Evolutionary conservation across 2,329 filamentous ascomycete species (phyloP).

Genomic region (Aspergillus udagawae): DNA sequence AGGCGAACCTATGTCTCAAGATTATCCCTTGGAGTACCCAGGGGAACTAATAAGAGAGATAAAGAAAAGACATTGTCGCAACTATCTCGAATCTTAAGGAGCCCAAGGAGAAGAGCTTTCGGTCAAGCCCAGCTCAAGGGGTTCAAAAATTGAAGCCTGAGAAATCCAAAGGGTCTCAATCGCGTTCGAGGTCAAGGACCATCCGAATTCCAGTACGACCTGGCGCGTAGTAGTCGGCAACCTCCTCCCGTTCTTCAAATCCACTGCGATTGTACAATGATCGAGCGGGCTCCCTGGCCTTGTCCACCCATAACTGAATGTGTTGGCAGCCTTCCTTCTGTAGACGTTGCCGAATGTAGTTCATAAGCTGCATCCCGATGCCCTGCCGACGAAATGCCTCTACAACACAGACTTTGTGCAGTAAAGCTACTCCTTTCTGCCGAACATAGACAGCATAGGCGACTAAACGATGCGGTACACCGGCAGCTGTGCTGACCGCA

Average conservation of each 20-base stretch:
- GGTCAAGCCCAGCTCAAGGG: slow-evolving; percentile 18
- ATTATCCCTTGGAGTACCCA: slow-evolving; percentile 17
- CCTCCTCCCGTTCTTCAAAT: slow-evolving; percentile 45
- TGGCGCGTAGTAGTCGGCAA: slow-evolving; percentile 49
- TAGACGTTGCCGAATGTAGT: slow-evolving; percentile 40
- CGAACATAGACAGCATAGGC: slow-evolving; percentile 48
- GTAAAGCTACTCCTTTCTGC: slow-evolving; percentile 42
- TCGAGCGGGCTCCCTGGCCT: slow-evolving; percentile 42
- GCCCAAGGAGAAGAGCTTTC: slow-evolving; percentile 5
- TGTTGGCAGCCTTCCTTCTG: slow-evolving; percentile 45
- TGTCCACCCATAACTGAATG: slow-evolving; percentile 52
- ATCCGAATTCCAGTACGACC: slow-evolving; percentile 47
- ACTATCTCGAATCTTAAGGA: slow-evolving; percentile 2
- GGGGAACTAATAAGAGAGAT: slow-evolving; percentile 10
- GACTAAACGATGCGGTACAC: slow-evolving; percentile 24
- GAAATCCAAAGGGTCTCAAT: slow-evolving; percentile 13
- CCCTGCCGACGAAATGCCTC: slow-evolving; percentile 45
- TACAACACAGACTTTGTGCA: slow-evolving; percentile 52
- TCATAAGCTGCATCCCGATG: slow-evolving; percentile 44
- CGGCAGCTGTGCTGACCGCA: slow-evolving; percentile 19
- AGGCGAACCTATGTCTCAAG: slow-evolving; percentile 13
- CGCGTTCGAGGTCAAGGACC: slow-evolving; percentile 33
- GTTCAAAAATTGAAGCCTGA: background rate
- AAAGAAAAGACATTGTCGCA: slow-evolving; percentile 14
- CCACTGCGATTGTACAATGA: slow-evolving; percentile 43